Evolutionary conservation across 805 yeast species (phyloP).

Genomic region (Danielozyma ontarioensis): DNA sequence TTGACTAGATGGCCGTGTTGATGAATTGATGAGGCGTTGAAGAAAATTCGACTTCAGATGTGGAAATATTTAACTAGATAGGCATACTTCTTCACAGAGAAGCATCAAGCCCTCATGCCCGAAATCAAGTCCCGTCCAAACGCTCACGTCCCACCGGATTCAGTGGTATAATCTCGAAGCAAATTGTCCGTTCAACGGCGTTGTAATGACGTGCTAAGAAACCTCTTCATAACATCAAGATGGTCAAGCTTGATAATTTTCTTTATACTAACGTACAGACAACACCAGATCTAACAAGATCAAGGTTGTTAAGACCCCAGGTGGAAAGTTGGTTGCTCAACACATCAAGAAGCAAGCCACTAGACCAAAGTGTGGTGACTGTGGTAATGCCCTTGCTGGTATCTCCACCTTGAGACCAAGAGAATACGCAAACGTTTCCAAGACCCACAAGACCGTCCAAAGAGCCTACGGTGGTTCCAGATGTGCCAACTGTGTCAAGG

Average conservation of each 20-base stretch:
- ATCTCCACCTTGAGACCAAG: slow-evolving; percentile 96
- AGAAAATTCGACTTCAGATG: too few species aligned
- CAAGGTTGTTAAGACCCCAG: slow-evolving; percentile 99
- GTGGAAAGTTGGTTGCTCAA: slow-evolving; percentile 98
- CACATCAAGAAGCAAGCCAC: slow-evolving; percentile 91
- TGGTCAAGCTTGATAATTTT: too few species aligned
- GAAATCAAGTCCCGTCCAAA: too few species aligned
- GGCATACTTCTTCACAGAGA: too few species aligned
- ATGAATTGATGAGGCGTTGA: too few species aligned
- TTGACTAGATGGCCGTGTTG: neutral
- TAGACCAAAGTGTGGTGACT: slow-evolving; percentile 86
- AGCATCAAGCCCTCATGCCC: too few species aligned
- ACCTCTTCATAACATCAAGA: too few species aligned
- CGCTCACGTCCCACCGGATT: too few species aligned
- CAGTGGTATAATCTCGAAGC: too few species aligned
- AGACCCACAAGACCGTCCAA: slow-evolving; percentile 96
- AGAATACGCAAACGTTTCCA: slow-evolving; percentile 90
- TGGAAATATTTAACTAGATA: too few species aligned
- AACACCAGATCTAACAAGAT: slow-evolving; percentile 99
- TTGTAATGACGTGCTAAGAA: too few species aligned
- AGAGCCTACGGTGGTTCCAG: slow-evolving; percentile 99
- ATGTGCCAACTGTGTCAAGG: slow-evolving; percentile 98
- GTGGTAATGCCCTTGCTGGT: slow-evolving; percentile 80
- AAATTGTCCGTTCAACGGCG: too few species aligned
- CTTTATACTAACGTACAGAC: slow-evolving; percentile 30